Conservation (phyloP, 1,284 basidiomycete genomes). For the Chondrostereum purpureum region DNA sequence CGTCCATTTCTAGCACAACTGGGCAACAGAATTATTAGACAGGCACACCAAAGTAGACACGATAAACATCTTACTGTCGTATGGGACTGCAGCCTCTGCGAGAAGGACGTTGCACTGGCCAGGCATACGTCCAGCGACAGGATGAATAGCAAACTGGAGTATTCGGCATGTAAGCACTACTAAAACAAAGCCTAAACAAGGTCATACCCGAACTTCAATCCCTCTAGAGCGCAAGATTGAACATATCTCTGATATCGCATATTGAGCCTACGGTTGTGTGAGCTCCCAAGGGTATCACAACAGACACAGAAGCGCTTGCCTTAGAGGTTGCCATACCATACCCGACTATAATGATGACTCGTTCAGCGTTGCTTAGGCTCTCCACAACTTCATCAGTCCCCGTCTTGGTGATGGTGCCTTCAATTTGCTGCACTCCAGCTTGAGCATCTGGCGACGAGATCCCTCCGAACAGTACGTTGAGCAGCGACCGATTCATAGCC, state of each 20-base stretch:
- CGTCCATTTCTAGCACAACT: conserved; percentile 88
- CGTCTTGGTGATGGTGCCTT: conserved; percentile 73
- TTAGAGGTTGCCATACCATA: conserved; percentile 67
- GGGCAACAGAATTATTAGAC: neutral
- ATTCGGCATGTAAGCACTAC: neutral
- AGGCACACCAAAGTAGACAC: neutral
- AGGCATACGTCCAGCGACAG: conserved; percentile 72
- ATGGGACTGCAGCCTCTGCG: conserved; percentile 82
- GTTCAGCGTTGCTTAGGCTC: conserved; percentile 69
- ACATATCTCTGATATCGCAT: conserved; percentile 79
- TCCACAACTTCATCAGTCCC: conserved; percentile 75
- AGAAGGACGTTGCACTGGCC: conserved; percentile 83
- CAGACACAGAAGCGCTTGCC: neutral
- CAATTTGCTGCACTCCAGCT: conserved; percentile 55
- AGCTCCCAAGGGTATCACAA: neutral
- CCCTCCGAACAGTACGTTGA: conserved; percentile 77
- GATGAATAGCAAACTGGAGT: conserved; percentile 51
- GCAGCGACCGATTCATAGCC: conserved; percentile 79
- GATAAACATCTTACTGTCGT: conserved; percentile 59
- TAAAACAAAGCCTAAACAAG: conserved; percentile 8
- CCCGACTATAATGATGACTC: conserved; percentile 59
- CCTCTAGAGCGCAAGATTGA: conserved; percentile 63
- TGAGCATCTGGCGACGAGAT: conserved; percentile 48
- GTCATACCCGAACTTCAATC: conserved; percentile 61
- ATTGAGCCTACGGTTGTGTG: conserved; percentile 67